Percentiles rank a stretch among this genome's conserved stretches.
Evolutionary conservation across 2,329 filamentous ascomycete species (phyloP).

Genomic region (Apiospora rasikravindrae): DNA sequence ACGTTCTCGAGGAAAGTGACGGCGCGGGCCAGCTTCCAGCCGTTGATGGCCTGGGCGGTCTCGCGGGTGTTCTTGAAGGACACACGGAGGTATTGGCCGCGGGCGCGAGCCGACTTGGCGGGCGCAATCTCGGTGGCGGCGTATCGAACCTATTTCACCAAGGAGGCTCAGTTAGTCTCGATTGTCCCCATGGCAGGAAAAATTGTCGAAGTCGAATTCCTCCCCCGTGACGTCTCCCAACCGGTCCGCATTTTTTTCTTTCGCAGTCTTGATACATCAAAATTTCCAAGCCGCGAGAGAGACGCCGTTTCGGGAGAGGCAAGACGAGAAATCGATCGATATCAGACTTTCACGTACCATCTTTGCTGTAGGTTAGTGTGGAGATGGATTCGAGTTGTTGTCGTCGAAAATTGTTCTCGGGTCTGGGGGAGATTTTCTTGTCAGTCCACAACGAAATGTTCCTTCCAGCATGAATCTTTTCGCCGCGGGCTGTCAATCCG

Average conservation of each 20-base stretch:
- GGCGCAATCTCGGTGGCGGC: conserved; percentile 85
- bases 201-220: conserved; percentile 11
- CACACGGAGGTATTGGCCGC: conserved; percentile 98
- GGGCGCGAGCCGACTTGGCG: conserved; percentile 94
- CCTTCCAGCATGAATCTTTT: conserved; percentile 19
- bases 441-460: conserved; percentile 29
- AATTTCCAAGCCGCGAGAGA: conserved; percentile 15
- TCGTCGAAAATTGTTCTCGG: conserved; percentile 50
- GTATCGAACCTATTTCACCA: conserved; percentile 80
- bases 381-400: conserved; percentile 59
- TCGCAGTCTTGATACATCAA: conserved; percentile 6
- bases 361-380: conserved; percentile 57
- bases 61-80: conserved; percentile 99
- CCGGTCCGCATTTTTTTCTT: conserved; percentile 7
- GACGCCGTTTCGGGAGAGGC: conserved; percentile 12
- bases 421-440: conserved; percentile 43
- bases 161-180: conserved; percentile 9
- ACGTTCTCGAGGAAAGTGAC: conserved; percentile 98
- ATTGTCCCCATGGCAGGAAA: background rate
- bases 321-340: conserved; percentile 11
- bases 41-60: conserved; percentile 99
- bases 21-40: conserved; percentile 96
- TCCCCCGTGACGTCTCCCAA: conserved; percentile 13
- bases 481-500: conserved; percentile 19
- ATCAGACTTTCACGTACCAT: conserved; percentile 53